Conservation (phyloP, 2,329 filamentous ascomycete species). For the Alternaria conjuncta region DNA sequence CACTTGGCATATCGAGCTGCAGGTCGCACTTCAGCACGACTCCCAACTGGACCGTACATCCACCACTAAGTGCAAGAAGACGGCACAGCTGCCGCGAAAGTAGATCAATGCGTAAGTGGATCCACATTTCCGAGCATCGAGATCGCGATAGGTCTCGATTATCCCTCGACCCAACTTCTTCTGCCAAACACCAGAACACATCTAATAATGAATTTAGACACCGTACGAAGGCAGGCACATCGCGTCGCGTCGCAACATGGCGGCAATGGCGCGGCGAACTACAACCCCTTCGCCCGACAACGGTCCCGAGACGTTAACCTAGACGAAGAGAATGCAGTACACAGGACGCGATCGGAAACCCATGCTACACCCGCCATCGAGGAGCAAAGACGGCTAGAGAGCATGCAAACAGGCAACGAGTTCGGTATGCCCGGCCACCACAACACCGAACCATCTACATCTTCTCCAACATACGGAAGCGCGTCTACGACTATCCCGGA, state of each 20-base stretch:
- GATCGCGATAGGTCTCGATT: neutral
- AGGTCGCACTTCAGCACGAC: slow-evolving; percentile 3
- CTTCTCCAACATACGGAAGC: slow-evolving; percentile 27
- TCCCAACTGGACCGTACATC: slow-evolving; percentile 1
- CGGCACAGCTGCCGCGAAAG: slow-evolving; percentile 23
- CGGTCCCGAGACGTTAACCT: slow-evolving; percentile 29
- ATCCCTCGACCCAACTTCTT: neutral
- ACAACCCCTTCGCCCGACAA: slow-evolving; percentile 44
- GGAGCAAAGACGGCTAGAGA: slow-evolving; percentile 34
- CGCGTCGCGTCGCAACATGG: slow-evolving; percentile 40
- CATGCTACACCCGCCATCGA: slow-evolving; percentile 29
- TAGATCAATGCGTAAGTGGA: slow-evolving; percentile 35
- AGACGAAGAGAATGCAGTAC: slow-evolving; percentile 40
- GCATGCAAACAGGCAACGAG: slow-evolving; percentile 35
- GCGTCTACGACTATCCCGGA: slow-evolving; percentile 15
- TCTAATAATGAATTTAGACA: slow-evolving; percentile 32
- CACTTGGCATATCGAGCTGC: neutral
- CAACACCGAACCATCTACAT: slow-evolving; percentile 33
- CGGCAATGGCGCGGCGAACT: slow-evolving; percentile 33
- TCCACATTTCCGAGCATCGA: slow-evolving; percentile 15
- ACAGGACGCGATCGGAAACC: slow-evolving; percentile 33
- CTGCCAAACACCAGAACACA: slow-evolving; percentile 15
- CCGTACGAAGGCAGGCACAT: slow-evolving; percentile 46
- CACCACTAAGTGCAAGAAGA: slow-evolving; percentile 12
- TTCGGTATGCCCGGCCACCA: slow-evolving; percentile 38